These are phyloP conservation scores for Pulchroboletus neoregius DNA, from an alignment of 1,284 basidiomycete genomes.

Conservation along the genomic window DNA sequence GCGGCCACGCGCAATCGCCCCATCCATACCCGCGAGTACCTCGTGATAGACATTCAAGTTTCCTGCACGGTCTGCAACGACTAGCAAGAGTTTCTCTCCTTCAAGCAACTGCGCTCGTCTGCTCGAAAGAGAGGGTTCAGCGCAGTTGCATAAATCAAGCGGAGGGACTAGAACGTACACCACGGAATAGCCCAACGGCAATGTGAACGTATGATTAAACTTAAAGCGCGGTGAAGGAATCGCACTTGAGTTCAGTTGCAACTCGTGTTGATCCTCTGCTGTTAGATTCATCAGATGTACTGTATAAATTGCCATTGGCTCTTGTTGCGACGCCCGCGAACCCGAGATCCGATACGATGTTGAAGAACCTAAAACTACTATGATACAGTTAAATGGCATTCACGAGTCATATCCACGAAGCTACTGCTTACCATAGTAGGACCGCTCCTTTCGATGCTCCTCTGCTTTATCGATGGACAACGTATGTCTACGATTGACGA, in stretches of 20 bases:
- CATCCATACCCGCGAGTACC: slow-evolving; percentile 28
- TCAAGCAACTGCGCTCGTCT: slow-evolving; percentile 40
- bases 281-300: slow-evolving; percentile 40
- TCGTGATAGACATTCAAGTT: slow-evolving; percentile 42
- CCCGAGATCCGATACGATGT: slow-evolving; percentile 19
- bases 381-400: neutral
- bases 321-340: slow-evolving; percentile 14
- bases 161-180: slow-evolving; percentile 30
- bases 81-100: slow-evolving; percentile 39
- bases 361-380: neutral
- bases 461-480: slow-evolving; percentile 10
- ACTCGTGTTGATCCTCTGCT: slow-evolving; percentile 39
- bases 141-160: neutral
- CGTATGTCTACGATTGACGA: slow-evolving; percentile 15
- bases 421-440: slow-evolving; percentile 4
- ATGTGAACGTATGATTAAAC: slow-evolving; percentile 31
- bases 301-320: slow-evolving; percentile 33
- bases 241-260: slow-evolving; percentile 37
- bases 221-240: slow-evolving; percentile 37
- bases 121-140: neutral
- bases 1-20: slow-evolving; percentile 26
- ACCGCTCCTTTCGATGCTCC: neutral
- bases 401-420: neutral
- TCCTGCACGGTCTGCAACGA: slow-evolving; percentile 36
- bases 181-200: slow-evolving; percentile 35